Base-by-base conservation (phyloP, 805 yeast species). In the Zygosaccharomyces rouxii region DNA sequence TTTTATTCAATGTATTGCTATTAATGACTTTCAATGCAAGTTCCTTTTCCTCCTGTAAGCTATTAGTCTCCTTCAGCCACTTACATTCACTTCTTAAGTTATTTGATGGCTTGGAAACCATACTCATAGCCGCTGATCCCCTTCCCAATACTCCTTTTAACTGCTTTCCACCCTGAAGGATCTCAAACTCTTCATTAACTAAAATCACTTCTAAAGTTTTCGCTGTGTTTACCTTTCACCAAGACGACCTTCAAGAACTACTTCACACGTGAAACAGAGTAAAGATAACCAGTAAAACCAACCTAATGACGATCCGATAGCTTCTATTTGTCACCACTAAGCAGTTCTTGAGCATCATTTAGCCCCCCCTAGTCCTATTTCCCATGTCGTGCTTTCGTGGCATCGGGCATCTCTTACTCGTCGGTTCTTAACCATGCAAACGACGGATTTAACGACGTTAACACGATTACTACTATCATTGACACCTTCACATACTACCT, bases 41-140 rank as follows among this genome's bases (percentile, higher is more conserved):
- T 10, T 56, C 52, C 25, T 52, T 54, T 37, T 59, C 62, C 23
- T 50, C 50, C 26, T 53, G 50, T 2, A 56, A 53, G 3, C 54
- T 33, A 2, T 35, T 48, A 1, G 60, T 49, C 33, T 64, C 68
- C 50, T 59, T 59, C 41, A 64, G 39, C 67, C 67, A 63, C 46
- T 63, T 64, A 38, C 58, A 60, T 43, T 66, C 69, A 46, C 66
- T 59, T 44, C 67, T 53, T 16, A 65, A 45, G 42, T 64, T 66
- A 51, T 66, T 62, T 23, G 76, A 67, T 22, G 72, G 66, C 47
- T 64, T 62, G 18, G 54, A 14, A 10, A 52, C 58, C 67, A 62
- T 60, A 16, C 42, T 46, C 38, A 29, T 28, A 18, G 21, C 33
- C 46, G 14, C 22, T 35, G 26, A 22, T 13, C 21, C 30, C 31